These are phyloP conservation scores for Colletotrichum camelliae DNA, from an alignment of 2,329 filamentous ascomycete genomes.

Conservation along the genomic window DNA sequence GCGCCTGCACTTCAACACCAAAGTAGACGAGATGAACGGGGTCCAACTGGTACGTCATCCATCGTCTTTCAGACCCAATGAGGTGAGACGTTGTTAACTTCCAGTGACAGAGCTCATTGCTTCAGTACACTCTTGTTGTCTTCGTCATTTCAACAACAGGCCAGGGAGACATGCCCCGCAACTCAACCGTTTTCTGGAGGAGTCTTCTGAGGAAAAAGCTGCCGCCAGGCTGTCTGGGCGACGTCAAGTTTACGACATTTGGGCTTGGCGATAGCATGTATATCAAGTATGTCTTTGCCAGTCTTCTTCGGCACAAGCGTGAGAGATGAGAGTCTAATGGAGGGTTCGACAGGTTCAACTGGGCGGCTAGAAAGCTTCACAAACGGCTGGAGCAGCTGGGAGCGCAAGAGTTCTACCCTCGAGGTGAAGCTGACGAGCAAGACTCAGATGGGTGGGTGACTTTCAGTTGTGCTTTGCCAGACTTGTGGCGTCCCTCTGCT, in stretches of 20 bases:
- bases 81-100: neutral
- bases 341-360: constrained; percentile 74
- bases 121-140: constrained; percentile 65
- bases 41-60: constrained; percentile 70
- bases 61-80: neutral
- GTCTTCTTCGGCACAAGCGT: neutral
- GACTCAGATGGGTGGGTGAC: constrained; percentile 82
- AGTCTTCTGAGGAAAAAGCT: constrained; percentile 81
- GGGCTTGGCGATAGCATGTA: constrained; percentile 96
- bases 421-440: constrained; percentile 91
- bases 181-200: constrained; percentile 84
- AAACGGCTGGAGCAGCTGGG: constrained; percentile 86
- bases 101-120: constrained; percentile 50
- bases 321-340: neutral
- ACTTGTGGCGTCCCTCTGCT: neutral
- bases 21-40: constrained; percentile 78
- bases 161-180: constrained; percentile 90
- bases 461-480: neutral
- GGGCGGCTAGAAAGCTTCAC: constrained; percentile 86
- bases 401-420: constrained; percentile 74
- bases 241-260: constrained; percentile 81
- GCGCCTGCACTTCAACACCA: constrained; percentile 78
- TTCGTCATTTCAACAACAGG: constrained; percentile 92
- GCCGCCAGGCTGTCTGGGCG: constrained; percentile 69
- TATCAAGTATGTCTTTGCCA: constrained; percentile 67